Base-by-base conservation (phyloP, 257 asterid species). In the Cynanchum wilfordii region DNA sequence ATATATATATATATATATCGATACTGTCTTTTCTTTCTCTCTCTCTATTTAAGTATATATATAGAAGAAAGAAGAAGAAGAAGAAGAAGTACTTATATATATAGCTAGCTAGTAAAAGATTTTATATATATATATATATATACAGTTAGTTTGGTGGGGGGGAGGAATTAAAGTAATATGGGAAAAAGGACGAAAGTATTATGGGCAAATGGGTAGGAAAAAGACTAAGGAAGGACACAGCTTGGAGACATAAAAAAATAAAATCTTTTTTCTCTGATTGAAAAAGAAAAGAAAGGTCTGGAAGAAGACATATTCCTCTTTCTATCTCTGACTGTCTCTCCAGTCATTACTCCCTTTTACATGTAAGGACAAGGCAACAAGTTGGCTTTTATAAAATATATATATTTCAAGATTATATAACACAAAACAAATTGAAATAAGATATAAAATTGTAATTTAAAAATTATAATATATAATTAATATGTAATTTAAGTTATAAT, bases 141-240 rank as follows among this genome's bases (percentile, higher is more conserved):
- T 19, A 25, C 29, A 6, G 1, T 24, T 19, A 40, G 10, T 8
- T 40, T 40, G 45, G 10, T 40, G 45, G 10, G 10, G 10, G 45
- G 10, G 1, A 40, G 45, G 73, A 76, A 51, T 1, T 15, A 50
- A 15, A 17, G 73, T 79, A 76, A 82, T 82, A 68, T 22, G 40
- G 76, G 80, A 80, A 71, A 85, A 74, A 78, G 72, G 92, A 88
- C 84, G 70, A 82, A 50, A 77, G 69, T 72, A 68, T 82, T 79
- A 85, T 88, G 94, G 94, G 92, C 90, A 76, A 79, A 79, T 76
- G 82, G 79, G 85, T 70, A 75, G 71, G 79, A 70, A 12, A 20
- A 17, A 16, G 56, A 69, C 72, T 77, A 67, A 2, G 73, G 79
- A 76, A 67, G 78, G 66, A 66, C 77, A 57, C 88, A 79, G 80